Evolutionary conservation across 2,329 filamentous ascomycete genomes (phyloP).

Genomic region (Fusarium sp.): DNA sequence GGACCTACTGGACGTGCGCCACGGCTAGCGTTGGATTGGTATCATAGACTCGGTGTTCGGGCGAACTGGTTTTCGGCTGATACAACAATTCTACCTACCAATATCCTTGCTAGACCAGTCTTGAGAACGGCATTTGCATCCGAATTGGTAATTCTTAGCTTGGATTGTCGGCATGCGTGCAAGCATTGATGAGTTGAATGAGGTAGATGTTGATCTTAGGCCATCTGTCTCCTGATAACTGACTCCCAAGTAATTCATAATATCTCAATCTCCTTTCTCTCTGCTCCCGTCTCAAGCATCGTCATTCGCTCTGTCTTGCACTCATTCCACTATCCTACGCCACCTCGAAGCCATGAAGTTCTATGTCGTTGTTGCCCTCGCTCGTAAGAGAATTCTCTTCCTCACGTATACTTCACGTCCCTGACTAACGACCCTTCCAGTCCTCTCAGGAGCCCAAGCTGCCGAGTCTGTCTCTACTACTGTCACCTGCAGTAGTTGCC

Average conservation of each 20-base stretch:
- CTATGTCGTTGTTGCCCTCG: slow-evolving; percentile 5
- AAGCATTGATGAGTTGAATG: not conserved
- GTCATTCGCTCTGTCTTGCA: slow-evolving; percentile 16
- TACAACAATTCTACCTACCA: not conserved
- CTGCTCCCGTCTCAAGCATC: not conserved
- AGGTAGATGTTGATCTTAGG: not conserved
- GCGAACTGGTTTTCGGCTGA: not conserved
- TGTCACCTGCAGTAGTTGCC: slow-evolving; percentile 25
- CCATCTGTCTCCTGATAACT: not conserved
- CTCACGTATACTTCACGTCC: rapidly evolving
- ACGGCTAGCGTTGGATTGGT: not conserved
- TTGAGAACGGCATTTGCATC: not conserved
- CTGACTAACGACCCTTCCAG: slow-evolving; percentile 2
- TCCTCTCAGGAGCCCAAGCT: slow-evolving; percentile 24
- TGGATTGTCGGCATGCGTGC: not conserved
- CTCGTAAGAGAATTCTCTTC: slow-evolving; percentile 10
- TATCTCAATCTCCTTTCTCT: not conserved
- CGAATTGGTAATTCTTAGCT: not conserved
- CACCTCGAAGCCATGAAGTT: slow-evolving; percentile 31
- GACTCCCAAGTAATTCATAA: not conserved
- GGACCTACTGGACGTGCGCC: not conserved
- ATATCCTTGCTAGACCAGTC: not conserved
- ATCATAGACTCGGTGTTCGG: not conserved
- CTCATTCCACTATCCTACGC: slow-evolving; percentile 3
- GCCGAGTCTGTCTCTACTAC: slow-evolving; percentile 31